These are phyloP conservation scores for Cylindrotheca closterium DNA, from an alignment of 108 stramenopile species.

Conservation along the genomic window DNA sequence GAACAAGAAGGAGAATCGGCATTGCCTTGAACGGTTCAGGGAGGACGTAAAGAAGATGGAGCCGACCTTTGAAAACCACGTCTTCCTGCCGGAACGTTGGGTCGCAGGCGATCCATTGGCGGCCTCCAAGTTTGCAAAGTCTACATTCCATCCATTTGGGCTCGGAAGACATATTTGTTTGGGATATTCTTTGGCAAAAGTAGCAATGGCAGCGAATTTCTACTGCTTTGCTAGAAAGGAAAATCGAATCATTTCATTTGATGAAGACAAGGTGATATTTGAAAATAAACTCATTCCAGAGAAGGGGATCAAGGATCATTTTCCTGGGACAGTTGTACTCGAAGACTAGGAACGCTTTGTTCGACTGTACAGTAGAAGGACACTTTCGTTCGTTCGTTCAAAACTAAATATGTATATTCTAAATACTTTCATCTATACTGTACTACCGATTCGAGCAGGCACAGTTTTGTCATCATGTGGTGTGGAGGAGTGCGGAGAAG, in stretches of 20 bases:
- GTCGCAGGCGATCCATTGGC: background rate
- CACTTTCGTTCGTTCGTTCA: too few species aligned
- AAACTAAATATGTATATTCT: too few species aligned
- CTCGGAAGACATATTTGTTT: constrained; percentile 24
- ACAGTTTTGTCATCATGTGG: too few species aligned
- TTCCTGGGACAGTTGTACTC: constrained; percentile 6
- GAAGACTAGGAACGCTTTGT: background rate
- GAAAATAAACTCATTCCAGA: constrained; percentile 1
- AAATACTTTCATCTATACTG: too few species aligned
- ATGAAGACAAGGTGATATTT: constrained; percentile 5
- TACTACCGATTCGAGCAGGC: too few species aligned
- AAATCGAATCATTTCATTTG: constrained; percentile 11
- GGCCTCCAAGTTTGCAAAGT: constrained; percentile 7
- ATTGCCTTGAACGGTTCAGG: background rate
- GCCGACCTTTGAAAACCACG: background rate
- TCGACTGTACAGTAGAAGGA: too few species aligned
- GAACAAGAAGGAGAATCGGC: background rate
- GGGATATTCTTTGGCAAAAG: constrained; percentile 20
- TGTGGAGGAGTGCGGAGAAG: too few species aligned
- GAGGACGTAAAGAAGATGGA: constrained; percentile 1
- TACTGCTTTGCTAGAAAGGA: constrained; percentile 23
- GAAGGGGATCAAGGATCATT: background rate
- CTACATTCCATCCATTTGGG: constrained; percentile 21
- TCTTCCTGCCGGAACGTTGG: constrained; percentile 1
- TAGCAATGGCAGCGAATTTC: constrained; percentile 21